These are phyloP conservation scores for Mikania micrantha DNA, from an alignment of 129 eudicot species.

Conservation along the genomic window DNA sequence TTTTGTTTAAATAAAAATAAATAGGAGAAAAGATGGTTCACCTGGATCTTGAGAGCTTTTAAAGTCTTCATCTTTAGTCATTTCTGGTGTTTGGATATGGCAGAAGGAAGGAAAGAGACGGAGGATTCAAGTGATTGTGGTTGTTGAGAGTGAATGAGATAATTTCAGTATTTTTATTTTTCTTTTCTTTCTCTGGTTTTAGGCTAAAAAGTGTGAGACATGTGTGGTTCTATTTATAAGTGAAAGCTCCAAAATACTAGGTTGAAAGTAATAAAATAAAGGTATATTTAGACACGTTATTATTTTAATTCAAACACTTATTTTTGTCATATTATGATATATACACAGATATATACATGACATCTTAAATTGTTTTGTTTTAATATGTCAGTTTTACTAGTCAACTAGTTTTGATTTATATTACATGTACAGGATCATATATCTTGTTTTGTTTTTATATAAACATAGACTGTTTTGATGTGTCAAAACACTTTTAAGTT, in stretches of 20 bases:
- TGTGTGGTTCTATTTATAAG: slow-evolving; percentile 22
- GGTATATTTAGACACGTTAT: background rate
- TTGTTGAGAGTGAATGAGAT: slow-evolving; percentile 20
- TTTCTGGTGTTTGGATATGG: slow-evolving; percentile 39
- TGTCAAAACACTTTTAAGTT: no score
- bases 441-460: no score
- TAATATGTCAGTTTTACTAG: no score
- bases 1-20: background rate
- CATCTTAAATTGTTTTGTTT: no score
- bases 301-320: no score
- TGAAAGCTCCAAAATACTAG: slow-evolving; percentile 26
- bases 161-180: slow-evolving; percentile 18
- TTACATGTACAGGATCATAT: no score
- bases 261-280: slow-evolving; percentile 3
- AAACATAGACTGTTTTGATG: no score
- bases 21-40: slow-evolving; percentile 18
- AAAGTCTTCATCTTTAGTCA: slow-evolving; percentile 93
- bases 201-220: slow-evolving; percentile 23
- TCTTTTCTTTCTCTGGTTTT: slow-evolving; percentile 9
- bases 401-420: no score
- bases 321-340: background rate
- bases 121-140: slow-evolving; percentile 27
- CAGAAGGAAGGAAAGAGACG: slow-evolving; percentile 28
- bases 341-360: no score
- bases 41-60: slow-evolving; percentile 99